Conservation (phyloP, 805 yeast genomes). For the Candida patagonica region DNA sequence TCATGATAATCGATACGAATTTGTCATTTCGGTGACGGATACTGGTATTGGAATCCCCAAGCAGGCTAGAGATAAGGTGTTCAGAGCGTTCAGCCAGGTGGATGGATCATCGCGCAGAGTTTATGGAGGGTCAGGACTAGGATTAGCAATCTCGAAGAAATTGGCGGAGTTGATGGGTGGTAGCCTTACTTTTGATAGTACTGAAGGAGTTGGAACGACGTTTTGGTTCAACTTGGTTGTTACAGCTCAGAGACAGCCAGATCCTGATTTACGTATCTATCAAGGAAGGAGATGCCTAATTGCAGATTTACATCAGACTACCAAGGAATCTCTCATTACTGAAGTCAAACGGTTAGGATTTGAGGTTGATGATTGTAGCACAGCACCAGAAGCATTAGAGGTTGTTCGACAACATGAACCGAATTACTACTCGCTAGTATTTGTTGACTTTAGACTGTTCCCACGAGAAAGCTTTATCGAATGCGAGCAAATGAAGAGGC, state of each 20-base stretch:
- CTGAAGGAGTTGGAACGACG: conserved; percentile 39
- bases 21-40: conserved; percentile 36
- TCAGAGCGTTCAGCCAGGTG: conserved; percentile 47
- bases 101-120: conserved; percentile 44
- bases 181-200: conserved; percentile 35
- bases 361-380: conserved; percentile 23
- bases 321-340: conserved; percentile 28
- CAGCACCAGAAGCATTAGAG: conserved; percentile 15
- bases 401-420: conserved; percentile 10
- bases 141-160: conserved; percentile 40
- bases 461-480: conserved; percentile 10
- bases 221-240: conserved; percentile 34
- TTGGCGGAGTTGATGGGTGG: conserved; percentile 44
- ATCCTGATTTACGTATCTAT: conserved; percentile 13
- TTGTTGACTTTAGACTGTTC: conserved; percentile 16
- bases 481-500: conserved; percentile 8
- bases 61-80: conserved; percentile 36
- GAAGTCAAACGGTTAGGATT: conserved; percentile 31
- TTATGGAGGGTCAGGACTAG: conserved; percentile 46
- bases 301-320: conserved; percentile 27
- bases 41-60: conserved; percentile 48
- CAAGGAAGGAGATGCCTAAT: conserved; percentile 25
- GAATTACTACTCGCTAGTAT: conserved; percentile 15
- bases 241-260: conserved; percentile 21
- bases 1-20: conserved; percentile 32